These are phyloP conservation scores for Triticum urartu DNA, from an alignment of 176 grass and related monocot species.

Conservation along the genomic window DNA sequence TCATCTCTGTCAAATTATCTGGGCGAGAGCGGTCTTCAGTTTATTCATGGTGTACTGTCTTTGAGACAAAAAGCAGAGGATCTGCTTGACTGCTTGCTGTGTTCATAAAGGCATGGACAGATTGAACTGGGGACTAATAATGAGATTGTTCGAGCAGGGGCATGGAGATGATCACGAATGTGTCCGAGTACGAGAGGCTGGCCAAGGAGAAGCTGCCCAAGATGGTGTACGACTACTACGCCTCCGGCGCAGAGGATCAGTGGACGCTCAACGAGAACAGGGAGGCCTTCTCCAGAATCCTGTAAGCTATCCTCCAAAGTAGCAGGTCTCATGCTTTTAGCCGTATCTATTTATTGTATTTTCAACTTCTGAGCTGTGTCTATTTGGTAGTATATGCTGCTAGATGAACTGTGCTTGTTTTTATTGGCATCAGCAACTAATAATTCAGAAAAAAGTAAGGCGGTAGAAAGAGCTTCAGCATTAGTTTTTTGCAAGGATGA, in stretches of 20 bases:
- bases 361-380: constrained; percentile 10
- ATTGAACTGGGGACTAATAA: neutral
- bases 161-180: constrained; percentile 87
- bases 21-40: neutral
- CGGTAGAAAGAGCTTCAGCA: neutral
- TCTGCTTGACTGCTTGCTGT: neutral
- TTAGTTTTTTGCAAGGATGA: neutral
- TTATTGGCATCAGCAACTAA: constrained; percentile 28
- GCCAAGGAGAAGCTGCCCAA: constrained; percentile 83
- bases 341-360: constrained; percentile 1
- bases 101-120: neutral
- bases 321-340: constrained; percentile 11
- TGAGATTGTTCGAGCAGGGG: neutral
- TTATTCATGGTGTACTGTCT: neutral
- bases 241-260: constrained; percentile 92
- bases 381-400: neutral
- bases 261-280: constrained; percentile 91
- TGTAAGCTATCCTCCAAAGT: constrained; percentile 72
- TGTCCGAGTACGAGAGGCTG: constrained; percentile 72
- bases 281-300: constrained; percentile 88
- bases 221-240: constrained; percentile 97
- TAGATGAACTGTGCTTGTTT: constrained; percentile 34
- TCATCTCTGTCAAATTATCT: neutral
- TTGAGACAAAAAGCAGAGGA: neutral
- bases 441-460: constrained; percentile 8